Base-by-base conservation (phyloP, 2,329 filamentous ascomycete species). In the Diaporthe sp. region DNA sequence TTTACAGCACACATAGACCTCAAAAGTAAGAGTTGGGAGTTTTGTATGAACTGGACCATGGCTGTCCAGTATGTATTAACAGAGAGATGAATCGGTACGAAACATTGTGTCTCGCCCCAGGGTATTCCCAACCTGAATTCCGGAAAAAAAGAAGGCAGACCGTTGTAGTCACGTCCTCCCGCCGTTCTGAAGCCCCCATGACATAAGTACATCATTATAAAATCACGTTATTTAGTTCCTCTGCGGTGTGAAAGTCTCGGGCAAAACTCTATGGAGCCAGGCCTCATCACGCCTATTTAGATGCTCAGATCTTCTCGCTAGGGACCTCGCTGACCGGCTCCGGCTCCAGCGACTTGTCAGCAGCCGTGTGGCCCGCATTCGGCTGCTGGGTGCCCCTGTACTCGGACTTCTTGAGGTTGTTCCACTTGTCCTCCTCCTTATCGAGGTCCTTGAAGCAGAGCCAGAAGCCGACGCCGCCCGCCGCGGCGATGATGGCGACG, bases 391-490 rank as follows among this genome's bases (percentile, higher is more conserved):
- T 73, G 55, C 86, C 86, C 77, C 85, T 80, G 77, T 79, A 88
- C 78, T 86, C 81, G 31, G 85, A 86, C 79, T 84, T 85, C 82
- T 85, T 82, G 70, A 91, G 83, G 88, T 91, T 89, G 83, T 95
- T 95, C 78, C 93, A 85, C 79, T 88, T 86, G 82, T 95, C 94
- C 81, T 95, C 94, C 78, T 92, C 86, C 37, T 83, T 84, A 80
- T 95, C 94, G 13, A 93, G 86, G n/a, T 89, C 86, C 53, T 87
- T 85, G 86, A 93, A 94, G 80, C 88, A 90, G 80, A 92, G 82
- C 92, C 93, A 95, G 85, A 95, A 95, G 2, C 87, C 86, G 5
- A 88, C 77, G 34, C 92, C 92, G 49, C 92, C 93, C 10, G 92
- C 71, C 51, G 91, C 88, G 0, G 93, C 89, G 71, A 95, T 86